Evolutionary conservation across 2,329 filamentous ascomycete genomes (phyloP), one percentile per base, ranked within the genome.

Genomic region (Hymenoscyphus fraxineus): DNA sequence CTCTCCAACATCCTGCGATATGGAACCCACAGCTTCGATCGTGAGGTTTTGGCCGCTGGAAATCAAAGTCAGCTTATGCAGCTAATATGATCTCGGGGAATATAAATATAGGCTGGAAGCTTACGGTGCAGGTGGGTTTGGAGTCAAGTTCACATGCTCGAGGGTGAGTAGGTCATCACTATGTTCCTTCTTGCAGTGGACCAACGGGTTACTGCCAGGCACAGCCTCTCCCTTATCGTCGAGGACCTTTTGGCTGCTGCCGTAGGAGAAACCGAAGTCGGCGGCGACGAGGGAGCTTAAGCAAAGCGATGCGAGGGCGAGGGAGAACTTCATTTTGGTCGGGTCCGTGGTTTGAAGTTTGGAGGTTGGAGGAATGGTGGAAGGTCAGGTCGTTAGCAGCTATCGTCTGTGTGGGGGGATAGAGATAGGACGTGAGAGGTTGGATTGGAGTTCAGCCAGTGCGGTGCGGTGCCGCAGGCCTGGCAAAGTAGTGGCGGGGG

Each of bases 41-140:
- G 83, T 81, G 62, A 99, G 88, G 22, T 85, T 85, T 72, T 87
- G 71, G 73, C 94, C 95, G 75, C 95, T 98, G 70, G 68, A 54
- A 27, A 39, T 10, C 32, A 27, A 59, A 27, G 61, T 69, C 60
- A 73, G 72, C 70, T 68, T 73, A 61, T 65, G 44, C 9, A 16
- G 6, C 55, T n/a, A 27, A 27, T 54, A 19, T 12, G 10, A 27
- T 19, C 22, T 27, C 1, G 2, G 2, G 10, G 6, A 27, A 35
- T 7, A 9, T 4, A 15, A 9, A 35, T 2, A n/a, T 41, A 32
- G 27, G 15, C 51, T 66, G 56, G n/a, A 39, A 55, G 40, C 90
- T 74, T 87, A 98, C 94, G 93, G 83, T 75, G 85, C 76, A 41
- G 95, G 95, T 66, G 94, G 95, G 78, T 97, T 98, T 15, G 95